phyloP scores from a whole-genome alignment of 1,284 basidiomycete genomes.

The Anthracocystis setariae region DNA sequence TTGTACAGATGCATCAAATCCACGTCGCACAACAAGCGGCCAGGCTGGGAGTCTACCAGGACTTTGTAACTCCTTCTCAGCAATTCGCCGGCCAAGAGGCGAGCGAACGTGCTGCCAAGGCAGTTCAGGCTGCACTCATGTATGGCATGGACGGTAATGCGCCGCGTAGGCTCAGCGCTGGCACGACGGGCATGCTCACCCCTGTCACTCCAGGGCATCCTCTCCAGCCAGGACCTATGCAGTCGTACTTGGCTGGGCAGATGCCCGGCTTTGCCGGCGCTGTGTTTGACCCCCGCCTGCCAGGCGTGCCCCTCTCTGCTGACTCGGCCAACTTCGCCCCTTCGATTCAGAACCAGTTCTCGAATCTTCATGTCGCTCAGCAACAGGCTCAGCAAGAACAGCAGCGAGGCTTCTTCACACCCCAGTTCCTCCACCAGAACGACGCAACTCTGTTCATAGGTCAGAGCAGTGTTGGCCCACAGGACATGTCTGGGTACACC shows the following conservation, averaged over 20 bases:
- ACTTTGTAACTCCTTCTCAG: constrained; percentile 50
- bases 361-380: constrained; percentile 33
- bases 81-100: constrained; percentile 49
- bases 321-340: constrained; percentile 39
- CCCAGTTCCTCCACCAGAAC: constrained; percentile 40
- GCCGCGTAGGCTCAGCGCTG: constrained; percentile 39
- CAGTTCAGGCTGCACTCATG: constrained; percentile 51
- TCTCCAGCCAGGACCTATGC: constrained; percentile 31
- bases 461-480: constrained; percentile 8
- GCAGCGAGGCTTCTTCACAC: constrained; percentile 28
- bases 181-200: constrained; percentile 38
- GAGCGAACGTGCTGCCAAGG: constrained; percentile 48
- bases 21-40: constrained; percentile 47
- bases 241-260: constrained; percentile 11
- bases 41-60: constrained; percentile 33
- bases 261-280: constrained; percentile 14
- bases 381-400: constrained; percentile 22
- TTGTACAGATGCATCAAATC: constrained; percentile 45
- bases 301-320: constrained; percentile 39
- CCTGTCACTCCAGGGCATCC: constrained; percentile 52
- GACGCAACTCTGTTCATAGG: constrained; percentile 35
- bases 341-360: constrained; percentile 43
- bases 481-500: constrained; percentile 40
- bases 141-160: constrained; percentile 51
- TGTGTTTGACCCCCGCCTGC: constrained; percentile 28